phyloP scores from a whole-genome alignment of 148 eudicot species.

The Cornus kousa region DNA sequence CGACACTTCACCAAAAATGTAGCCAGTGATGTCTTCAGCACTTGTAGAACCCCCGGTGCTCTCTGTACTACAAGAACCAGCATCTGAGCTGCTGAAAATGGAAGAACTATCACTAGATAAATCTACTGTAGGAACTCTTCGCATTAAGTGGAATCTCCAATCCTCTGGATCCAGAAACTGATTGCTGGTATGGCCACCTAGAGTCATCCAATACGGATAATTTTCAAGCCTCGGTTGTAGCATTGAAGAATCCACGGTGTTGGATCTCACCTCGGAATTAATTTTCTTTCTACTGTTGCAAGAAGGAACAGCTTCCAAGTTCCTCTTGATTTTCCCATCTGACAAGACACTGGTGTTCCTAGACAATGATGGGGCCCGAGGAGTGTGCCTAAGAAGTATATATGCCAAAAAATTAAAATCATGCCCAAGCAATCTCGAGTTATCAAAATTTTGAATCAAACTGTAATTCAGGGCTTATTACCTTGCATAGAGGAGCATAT shows the following conservation, averaged over 20 bases:
- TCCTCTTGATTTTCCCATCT: constrained; percentile 4
- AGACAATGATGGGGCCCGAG: neutral
- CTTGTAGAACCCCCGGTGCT: neutral
- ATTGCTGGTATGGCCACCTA: neutral
- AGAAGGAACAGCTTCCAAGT: neutral
- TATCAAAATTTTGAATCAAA: neutral
- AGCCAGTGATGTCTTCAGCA: constrained; percentile 1
- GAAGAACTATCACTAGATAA: neutral
- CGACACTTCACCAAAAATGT: neutral
- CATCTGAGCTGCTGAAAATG: constrained; percentile 7
- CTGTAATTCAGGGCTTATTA: neutral
- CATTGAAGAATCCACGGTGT: neutral
- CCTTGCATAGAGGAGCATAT: too few species aligned
- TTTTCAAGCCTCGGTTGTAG: neutral
- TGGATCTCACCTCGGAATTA: neutral
- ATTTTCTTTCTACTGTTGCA: neutral
- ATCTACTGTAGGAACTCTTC: neutral
- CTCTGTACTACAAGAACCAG: constrained; percentile 5
- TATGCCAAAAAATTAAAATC: too few species aligned
- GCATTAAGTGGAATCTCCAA: constrained; percentile 2
- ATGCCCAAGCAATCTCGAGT: too few species aligned
- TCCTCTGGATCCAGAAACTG: neutral
- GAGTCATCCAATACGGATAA: neutral
- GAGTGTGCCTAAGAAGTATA: constrained; percentile 1
- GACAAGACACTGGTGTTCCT: neutral